Percentiles rank a stretch among this genome's conserved stretches.
These are phyloP conservation scores for Plasmopara viticola DNA, from an alignment of 352 stramenopile genomes.

Conservation along the genomic window DNA sequence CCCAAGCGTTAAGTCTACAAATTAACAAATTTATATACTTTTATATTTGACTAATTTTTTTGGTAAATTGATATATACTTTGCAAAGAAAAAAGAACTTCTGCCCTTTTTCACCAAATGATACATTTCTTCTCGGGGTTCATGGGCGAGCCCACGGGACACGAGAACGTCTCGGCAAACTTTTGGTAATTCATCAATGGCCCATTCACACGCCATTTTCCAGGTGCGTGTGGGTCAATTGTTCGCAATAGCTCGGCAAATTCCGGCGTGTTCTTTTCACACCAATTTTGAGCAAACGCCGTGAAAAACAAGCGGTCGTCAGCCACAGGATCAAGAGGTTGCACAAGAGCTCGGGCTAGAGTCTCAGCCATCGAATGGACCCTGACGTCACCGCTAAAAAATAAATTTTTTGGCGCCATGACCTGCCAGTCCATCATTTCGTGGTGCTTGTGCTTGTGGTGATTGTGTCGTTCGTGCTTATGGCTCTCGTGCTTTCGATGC, in stretches of 20 bases:
- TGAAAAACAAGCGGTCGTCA: constrained; percentile 61
- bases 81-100: neutral
- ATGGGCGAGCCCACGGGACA: constrained; percentile 52
- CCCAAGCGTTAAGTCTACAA: too few species aligned
- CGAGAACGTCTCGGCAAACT: constrained; percentile 61
- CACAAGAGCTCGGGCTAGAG: constrained; percentile 22
- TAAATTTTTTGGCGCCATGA: constrained; percentile 11
- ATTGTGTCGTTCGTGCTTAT: constrained; percentile 5
- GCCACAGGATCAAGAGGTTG: constrained; percentile 18
- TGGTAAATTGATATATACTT: too few species aligned
- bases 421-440: constrained; percentile 12
- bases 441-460: constrained; percentile 14
- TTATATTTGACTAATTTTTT: neutral
- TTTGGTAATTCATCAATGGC: constrained; percentile 52
- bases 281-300: constrained; percentile 59
- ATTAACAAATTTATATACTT: neutral
- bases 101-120: constrained; percentile 50
- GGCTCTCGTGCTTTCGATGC: neutral
- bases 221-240: constrained; percentile 52
- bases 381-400: constrained; percentile 23
- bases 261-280: constrained; percentile 47
- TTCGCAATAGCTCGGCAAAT: constrained; percentile 41
- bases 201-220: constrained; percentile 64
- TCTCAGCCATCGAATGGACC: constrained; percentile 21
- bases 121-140: constrained; percentile 61